phyloP scores from a whole-genome alignment of 208 protist genomes.

The Wallacemonas sp. region DNA sequence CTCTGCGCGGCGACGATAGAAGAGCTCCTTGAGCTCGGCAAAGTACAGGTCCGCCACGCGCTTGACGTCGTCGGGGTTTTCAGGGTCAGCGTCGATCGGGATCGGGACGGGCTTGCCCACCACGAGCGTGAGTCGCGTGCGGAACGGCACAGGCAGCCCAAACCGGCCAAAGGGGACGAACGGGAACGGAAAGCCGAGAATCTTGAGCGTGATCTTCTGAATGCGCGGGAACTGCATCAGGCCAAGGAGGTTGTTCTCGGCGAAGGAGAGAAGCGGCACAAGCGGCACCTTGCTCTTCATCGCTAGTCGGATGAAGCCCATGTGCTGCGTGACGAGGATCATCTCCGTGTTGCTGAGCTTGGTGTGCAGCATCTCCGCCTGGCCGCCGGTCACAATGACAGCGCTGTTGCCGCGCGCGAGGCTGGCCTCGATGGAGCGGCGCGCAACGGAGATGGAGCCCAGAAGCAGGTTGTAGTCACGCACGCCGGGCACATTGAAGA shows the following conservation, averaged over 20 bases:
- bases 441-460: slow-evolving; percentile 59
- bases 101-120: slow-evolving; percentile 69
- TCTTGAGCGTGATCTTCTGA: slow-evolving; percentile 56
- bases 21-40: slow-evolving; percentile 52
- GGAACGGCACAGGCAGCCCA: slow-evolving; percentile 65
- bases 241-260: slow-evolving; percentile 75
- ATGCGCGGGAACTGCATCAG: slow-evolving; percentile 64
- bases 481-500: slow-evolving; percentile 75
- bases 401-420: slow-evolving; percentile 68
- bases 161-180: slow-evolving; percentile 75
- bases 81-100: slow-evolving; percentile 45
- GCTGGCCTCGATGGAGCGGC: slow-evolving; percentile 49
- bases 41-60: slow-evolving; percentile 63
- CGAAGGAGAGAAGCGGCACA: slow-evolving; percentile 85
- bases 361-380: slow-evolving; percentile 86
- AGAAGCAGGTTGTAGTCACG: slow-evolving; percentile 78
- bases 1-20: slow-evolving; percentile 68
- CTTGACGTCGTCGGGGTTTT: slow-evolving; percentile 65
- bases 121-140: slow-evolving; percentile 62
- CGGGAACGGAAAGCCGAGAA: slow-evolving; percentile 84
- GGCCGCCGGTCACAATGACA: slow-evolving; percentile 83
- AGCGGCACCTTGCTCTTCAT: slow-evolving; percentile 64
- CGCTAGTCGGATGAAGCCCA: slow-evolving; percentile 78
- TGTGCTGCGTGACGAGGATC: slow-evolving; percentile 77
- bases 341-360: slow-evolving; percentile 42